Conservation (phyloP, 129 eudicot genomes). For the Flaveria trinervia region DNA sequence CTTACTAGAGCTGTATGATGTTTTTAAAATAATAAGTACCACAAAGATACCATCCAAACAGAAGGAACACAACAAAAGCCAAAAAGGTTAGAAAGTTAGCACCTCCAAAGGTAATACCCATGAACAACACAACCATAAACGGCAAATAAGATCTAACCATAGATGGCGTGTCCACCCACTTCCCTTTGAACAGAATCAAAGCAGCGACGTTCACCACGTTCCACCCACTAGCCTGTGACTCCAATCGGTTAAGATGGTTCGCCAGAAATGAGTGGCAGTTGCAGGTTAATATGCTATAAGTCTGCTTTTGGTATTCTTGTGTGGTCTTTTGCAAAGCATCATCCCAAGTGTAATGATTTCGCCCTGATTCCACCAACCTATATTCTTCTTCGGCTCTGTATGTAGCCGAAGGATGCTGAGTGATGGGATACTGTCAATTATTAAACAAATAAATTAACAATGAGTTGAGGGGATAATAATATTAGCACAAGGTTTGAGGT, state of each 20-base stretch:
- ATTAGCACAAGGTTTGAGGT: background rate
- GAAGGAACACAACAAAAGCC: conserved; percentile 44
- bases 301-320: conserved; percentile 75
- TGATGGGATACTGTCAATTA: conserved; percentile 5
- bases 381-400: conserved; percentile 41
- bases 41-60: conserved; percentile 22
- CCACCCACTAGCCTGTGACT: conserved; percentile 66
- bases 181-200: conserved; percentile 69
- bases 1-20: conserved; percentile 6
- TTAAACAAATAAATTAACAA: background rate
- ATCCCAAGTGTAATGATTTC: conserved; percentile 61
- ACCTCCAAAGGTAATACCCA: conserved; percentile 73
- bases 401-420: conserved; percentile 15
- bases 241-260: conserved; percentile 76
- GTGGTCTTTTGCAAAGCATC: conserved; percentile 63
- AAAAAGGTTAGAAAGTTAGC: conserved; percentile 55
- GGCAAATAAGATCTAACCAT: conserved; percentile 58
- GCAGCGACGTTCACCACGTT: conserved; percentile 82
- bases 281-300: conserved; percentile 77
- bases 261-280: conserved; percentile 94
- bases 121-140: conserved; percentile 47
- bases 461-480: background rate
- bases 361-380: conserved; percentile 45
- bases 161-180: conserved; percentile 63
- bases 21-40: conserved; percentile 13